phyloP scores from a whole-genome alignment of 2,329 filamentous ascomycete species.

The Nothophaeocryptopus gaeumannii region DNA sequence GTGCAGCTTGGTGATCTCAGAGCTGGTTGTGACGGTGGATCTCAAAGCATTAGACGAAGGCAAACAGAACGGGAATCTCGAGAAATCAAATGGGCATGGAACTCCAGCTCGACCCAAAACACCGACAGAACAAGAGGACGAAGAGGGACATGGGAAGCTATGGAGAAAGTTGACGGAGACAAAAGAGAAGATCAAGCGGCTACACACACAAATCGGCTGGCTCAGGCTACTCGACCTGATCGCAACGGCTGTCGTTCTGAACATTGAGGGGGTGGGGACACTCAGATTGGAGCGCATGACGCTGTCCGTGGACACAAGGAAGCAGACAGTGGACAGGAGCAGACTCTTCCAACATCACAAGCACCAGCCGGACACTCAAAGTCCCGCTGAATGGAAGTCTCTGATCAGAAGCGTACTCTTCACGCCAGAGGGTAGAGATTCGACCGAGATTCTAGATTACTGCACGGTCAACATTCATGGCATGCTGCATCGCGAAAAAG shows the following conservation, averaged over 20 bases:
- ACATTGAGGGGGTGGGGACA: conserved; percentile 76
- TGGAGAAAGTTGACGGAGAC: conserved; percentile 75
- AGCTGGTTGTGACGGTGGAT: conserved; percentile 81
- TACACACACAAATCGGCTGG: conserved; percentile 86
- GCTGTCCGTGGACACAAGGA: conserved; percentile 83
- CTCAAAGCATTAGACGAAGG: conserved; percentile 57
- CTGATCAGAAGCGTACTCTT: conserved; percentile 83
- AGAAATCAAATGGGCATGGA: conserved; percentile 19
- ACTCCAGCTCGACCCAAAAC: conserved; percentile 9
- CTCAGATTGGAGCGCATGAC: conserved; percentile 82
- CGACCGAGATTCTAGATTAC: conserved; percentile 84
- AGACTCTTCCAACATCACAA: conserved; percentile 82
- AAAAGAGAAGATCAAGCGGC: conserved; percentile 80
- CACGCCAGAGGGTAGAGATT: conserved; percentile 77
- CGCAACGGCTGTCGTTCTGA: conserved; percentile 73
- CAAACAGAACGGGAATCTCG: conserved; percentile 14
- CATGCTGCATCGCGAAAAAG: conserved; percentile 76
- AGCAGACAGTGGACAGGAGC: conserved; percentile 85
- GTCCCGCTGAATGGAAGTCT: conserved; percentile 92
- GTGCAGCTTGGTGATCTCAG: conserved; percentile 84
- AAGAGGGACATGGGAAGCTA: conserved; percentile 58
- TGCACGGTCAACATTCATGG: conserved; percentile 88
- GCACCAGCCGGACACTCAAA: conserved; percentile 59
- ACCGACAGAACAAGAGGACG: conserved; percentile 28
- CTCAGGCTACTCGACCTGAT: conserved; percentile 85